A percentile compares a stretch with the other conserved stretches of the same genome.
These are phyloP conservation scores for Fusarium irregulare DNA, from an alignment of 2,329 filamentous ascomycete genomes.

Conservation along the genomic window DNA sequence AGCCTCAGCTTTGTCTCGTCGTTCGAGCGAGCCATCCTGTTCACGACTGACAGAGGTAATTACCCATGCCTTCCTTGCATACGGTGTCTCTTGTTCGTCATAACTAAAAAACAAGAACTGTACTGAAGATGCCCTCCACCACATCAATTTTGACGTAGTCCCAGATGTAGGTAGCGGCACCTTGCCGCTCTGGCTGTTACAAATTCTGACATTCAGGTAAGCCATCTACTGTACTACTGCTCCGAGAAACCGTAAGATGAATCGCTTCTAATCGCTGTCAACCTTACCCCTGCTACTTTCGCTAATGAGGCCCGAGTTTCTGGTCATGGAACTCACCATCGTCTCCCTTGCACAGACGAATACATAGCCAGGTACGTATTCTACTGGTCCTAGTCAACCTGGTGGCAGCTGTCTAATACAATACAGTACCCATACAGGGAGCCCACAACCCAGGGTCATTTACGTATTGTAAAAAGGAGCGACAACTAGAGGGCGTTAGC, in stretches of 20 bases:
- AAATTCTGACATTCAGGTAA: slow-evolving; percentile 12
- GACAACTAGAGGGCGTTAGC: slow-evolving; percentile 1
- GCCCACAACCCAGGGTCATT: slow-evolving; percentile 18
- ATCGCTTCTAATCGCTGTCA: slow-evolving; percentile 25
- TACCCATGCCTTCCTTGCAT: slow-evolving; percentile 6
- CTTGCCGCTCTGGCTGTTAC: slow-evolving; percentile 29
- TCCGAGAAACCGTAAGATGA: slow-evolving; percentile 13
- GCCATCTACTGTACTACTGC: slow-evolving; percentile 1
- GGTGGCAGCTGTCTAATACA: slow-evolving; percentile 37
- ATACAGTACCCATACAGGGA: slow-evolving; percentile 34
- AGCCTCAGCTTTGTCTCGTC: slow-evolving; percentile 17
- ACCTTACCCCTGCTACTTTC: slow-evolving; percentile 42
- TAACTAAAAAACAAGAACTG: background rate
- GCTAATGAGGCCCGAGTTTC: slow-evolving; percentile 44
- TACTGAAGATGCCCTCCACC: background rate
- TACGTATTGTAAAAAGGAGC: slow-evolving; percentile 5
- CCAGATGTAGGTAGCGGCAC: slow-evolving; percentile 22
- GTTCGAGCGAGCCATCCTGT: slow-evolving; percentile 21
- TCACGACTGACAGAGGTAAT: slow-evolving; percentile 2
- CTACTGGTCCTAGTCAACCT: slow-evolving; percentile 30
- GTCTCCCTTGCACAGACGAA: slow-evolving; percentile 37
- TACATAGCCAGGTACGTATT: slow-evolving; percentile 1
- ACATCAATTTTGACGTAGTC: slow-evolving; percentile 1
- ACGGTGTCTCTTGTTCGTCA: background rate
- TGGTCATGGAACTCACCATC: slow-evolving; percentile 39